A percentile compares a stretch with the other conserved stretches of the same genome.
phyloP scores from a whole-genome alignment of 2,329 filamentous ascomycete species.

The Graphiopsis chlorocephala region DNA sequence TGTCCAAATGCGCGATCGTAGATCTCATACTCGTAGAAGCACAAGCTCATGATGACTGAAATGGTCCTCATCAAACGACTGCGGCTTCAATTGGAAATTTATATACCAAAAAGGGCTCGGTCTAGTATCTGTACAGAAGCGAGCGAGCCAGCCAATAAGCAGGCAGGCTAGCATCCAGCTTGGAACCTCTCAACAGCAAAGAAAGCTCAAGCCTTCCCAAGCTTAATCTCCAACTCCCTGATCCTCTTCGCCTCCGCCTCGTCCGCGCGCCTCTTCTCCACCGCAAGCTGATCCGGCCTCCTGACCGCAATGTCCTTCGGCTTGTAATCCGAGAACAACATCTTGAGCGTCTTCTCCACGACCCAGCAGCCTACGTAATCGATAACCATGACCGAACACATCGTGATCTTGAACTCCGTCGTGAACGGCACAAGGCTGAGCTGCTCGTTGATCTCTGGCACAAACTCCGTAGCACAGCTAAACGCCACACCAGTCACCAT shows the following conservation, averaged over 20 bases:
- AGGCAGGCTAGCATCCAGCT: background rate
- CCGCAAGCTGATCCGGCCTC: slow-evolving; percentile 78
- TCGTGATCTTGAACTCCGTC: slow-evolving; percentile 80
- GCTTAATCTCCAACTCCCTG: slow-evolving; percentile 37
- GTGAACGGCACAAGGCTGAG: slow-evolving; percentile 90
- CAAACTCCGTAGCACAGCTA: slow-evolving; percentile 88
- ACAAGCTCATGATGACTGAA: too few relatives aligned
- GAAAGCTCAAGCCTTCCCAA: slow-evolving; percentile 29
- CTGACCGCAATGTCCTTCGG: slow-evolving; percentile 90
- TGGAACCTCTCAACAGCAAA: background rate
- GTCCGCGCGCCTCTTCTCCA: slow-evolving; percentile 68
- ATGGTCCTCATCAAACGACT: too few relatives aligned
- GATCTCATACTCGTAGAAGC: too few relatives aligned
- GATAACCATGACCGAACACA: slow-evolving; percentile 79
- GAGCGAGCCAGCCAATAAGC: background rate
- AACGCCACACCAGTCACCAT: slow-evolving; percentile 89
- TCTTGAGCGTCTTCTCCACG: slow-evolving; percentile 84
- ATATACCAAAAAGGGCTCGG: too few relatives aligned
- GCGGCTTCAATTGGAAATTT: too few relatives aligned
- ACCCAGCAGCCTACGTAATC: slow-evolving; percentile 86
- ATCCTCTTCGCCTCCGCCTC: slow-evolving; percentile 42
- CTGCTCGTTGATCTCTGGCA: slow-evolving; percentile 91
- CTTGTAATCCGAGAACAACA: slow-evolving; percentile 81
- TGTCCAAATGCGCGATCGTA: too few relatives aligned
- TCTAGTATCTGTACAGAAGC: background rate